Evolutionary conservation across 176 grass and related monocot species (phyloP).

Genomic region (Rhipidocladum racemiflorum): DNA sequence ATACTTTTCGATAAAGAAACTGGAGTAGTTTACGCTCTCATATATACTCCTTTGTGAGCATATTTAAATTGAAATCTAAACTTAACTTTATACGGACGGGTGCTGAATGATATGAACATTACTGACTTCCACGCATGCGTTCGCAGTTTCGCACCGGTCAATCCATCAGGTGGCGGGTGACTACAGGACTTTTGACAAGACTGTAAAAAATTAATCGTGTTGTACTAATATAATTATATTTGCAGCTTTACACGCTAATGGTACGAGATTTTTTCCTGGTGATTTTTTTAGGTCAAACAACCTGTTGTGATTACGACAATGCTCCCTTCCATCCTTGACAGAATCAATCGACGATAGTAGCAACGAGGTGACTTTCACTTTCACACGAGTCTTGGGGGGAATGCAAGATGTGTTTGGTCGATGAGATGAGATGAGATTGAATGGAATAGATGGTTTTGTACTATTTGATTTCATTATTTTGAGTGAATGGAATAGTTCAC

Average conservation of each 20-base stretch:
- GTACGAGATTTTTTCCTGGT: not conserved
- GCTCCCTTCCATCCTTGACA: not conserved
- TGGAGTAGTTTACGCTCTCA: not conserved
- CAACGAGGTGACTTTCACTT: not conserved
- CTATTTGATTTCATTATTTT: no score
- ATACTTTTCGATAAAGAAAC: no score
- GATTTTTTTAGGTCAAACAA: not conserved
- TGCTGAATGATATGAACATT: conserved; percentile 2
- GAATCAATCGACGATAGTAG: no score
- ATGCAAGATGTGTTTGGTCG: no score
- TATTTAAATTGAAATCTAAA: not conserved
- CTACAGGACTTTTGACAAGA: not conserved
- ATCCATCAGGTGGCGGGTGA: not conserved
- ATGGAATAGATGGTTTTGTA: no score
- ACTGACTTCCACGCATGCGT: not conserved
- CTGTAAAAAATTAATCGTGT: not conserved
- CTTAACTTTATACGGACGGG: not conserved
- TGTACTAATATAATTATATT: not conserved
- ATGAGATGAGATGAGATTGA: no score
- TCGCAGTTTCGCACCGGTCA: not conserved
- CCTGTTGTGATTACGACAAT: not conserved
- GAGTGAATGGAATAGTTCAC: no score
- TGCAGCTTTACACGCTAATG: no score
- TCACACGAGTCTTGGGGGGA: not conserved
- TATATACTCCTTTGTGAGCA: not conserved